Evolutionary conservation across 148 eudicot species (phyloP), one percentile per base, ranked within the genome.

Genomic region (Rhododendron simsii): DNA sequence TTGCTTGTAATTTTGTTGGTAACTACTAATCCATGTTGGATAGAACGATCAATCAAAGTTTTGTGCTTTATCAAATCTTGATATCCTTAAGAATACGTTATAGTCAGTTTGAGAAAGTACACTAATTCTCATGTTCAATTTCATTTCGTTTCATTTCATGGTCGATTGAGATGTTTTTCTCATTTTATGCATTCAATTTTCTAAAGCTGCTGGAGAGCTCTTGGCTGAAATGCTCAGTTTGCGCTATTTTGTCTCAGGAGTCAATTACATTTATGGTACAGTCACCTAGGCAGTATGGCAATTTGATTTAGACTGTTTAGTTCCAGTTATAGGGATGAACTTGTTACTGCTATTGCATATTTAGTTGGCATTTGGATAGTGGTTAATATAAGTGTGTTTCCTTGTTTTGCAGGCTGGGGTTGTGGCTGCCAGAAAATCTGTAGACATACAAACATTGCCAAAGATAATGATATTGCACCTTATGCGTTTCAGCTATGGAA

Each of bases 401-500:
- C 13, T 33, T 86, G 30, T 41, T 10, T 86, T 74, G 85, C 92
- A 96, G 99, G 93, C 94, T 78, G 95, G 96, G 85, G 90, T 95
- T 80, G 98, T 92, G 83, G 88, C 92, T 91, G 99, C 99, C 74
- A 94, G 94, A 89, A 96, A 96, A 89, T 93, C 95, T 84, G 89
- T 93, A 41, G 92, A 93, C 89, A 92, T 96, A 83, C 95, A 90
- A 87, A 90, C 94, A 80, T 93, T 95, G 50, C 92, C 99, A 33
- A 92, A 95, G 91, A 92, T 96, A 30, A 87, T 96, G 98, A 92
- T 96, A 86, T 85, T 96, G 91, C 99, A 96, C 86, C 86, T 96
- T 87, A 96, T 92, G 99, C 98, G 99, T 73, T 96, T 96, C 88
- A 92, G 95, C 91, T 96, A 94, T 87, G 96, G 93, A 83, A 95